Conservation (phyloP, 768 basidiomycete genomes). For the Pulveroboletus sp. region DNA sequence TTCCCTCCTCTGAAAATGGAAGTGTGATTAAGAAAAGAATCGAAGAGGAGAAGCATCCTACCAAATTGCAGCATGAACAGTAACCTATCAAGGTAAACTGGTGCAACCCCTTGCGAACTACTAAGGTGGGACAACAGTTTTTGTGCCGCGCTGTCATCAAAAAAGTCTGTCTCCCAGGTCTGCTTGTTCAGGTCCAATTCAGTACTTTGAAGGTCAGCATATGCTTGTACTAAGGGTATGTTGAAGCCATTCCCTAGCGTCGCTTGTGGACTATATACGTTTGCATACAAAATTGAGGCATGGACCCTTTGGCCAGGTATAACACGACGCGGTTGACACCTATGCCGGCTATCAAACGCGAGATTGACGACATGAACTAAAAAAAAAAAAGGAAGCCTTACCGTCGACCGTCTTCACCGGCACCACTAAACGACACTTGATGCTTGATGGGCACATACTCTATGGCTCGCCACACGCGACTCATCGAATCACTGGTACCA, state of each 20-base stretch:
- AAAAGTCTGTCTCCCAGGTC: conserved; percentile 20
- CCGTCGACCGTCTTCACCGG: conserved; percentile 16
- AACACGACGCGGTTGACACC: neutral
- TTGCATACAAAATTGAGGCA: conserved; percentile 21
- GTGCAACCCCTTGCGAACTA: conserved; percentile 12
- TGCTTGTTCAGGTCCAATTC: conserved; percentile 5
- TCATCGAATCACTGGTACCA: conserved; percentile 20
- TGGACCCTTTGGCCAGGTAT: conserved; percentile 27
- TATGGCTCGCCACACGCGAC: conserved; percentile 6
- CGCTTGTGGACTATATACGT: conserved; percentile 16
- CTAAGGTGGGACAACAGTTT: conserved; percentile 9
- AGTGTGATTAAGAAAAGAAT: neutral
- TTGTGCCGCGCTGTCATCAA: conserved; percentile 15
- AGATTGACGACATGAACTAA: neutral
- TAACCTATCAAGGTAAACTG: conserved; percentile 15
- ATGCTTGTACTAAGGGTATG: conserved; percentile 11
- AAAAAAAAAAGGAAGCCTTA: conserved; percentile 2
- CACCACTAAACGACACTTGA: conserved; percentile 19
- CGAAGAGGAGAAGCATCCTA: neutral
- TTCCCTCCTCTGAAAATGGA: conserved; percentile 16
- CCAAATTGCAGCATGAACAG: conserved; percentile 10
- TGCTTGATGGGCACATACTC: conserved; percentile 23
- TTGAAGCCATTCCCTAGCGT: conserved; percentile 22
- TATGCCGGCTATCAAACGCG: conserved; percentile 9
- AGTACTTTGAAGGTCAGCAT: neutral